These are phyloP conservation scores for Hypoxylon subgilvum DNA, from an alignment of 495 filamentous ascomycete species.

Conservation along the genomic window DNA sequence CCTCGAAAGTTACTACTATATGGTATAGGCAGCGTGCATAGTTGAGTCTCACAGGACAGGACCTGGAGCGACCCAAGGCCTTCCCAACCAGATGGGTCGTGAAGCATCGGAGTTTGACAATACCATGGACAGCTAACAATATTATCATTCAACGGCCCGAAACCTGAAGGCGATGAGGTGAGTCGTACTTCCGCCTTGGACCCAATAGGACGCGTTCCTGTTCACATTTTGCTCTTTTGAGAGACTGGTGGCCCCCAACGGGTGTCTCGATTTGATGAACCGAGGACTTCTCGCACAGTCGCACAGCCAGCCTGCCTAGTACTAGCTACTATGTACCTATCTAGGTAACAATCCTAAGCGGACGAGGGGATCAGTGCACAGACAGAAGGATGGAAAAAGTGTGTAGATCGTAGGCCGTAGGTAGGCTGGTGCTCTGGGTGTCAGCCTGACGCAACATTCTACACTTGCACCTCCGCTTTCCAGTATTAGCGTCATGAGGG, in stretches of 20 bases:
- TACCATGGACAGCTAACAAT: not conserved
- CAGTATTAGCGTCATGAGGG: constrained; percentile 38
- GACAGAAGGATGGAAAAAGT: constrained; percentile 4
- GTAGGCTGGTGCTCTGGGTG: constrained; percentile 12
- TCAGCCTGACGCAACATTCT: constrained; percentile 36
- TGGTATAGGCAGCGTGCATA: constrained; percentile 16
- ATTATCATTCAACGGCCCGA: constrained; percentile 10
- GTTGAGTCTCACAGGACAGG: constrained; percentile 9
- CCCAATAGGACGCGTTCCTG: constrained; percentile 15
- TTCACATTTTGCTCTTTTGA: not conserved
- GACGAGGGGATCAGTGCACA: constrained; percentile 7
- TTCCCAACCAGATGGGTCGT: constrained; percentile 1
- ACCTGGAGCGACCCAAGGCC: constrained; percentile 1
- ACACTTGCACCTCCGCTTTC: constrained; percentile 35
- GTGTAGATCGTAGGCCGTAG: constrained; percentile 12
- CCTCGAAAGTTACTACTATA: too few species aligned
- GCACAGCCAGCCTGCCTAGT: too few species aligned
- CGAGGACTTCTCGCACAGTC: constrained; percentile 6
- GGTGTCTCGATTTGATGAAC: constrained; percentile 26
- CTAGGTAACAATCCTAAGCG: constrained; percentile 1
- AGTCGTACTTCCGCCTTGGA: constrained; percentile 2
- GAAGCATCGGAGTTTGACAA: not conserved
- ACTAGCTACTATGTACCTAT: too few species aligned
- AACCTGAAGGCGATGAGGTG: constrained; percentile 2
- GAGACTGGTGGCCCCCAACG: constrained; percentile 27